These are phyloP conservation scores for Aureobasidium sp. DNA, from an alignment of 2,329 filamentous ascomycete species.

Conservation along the genomic window DNA sequence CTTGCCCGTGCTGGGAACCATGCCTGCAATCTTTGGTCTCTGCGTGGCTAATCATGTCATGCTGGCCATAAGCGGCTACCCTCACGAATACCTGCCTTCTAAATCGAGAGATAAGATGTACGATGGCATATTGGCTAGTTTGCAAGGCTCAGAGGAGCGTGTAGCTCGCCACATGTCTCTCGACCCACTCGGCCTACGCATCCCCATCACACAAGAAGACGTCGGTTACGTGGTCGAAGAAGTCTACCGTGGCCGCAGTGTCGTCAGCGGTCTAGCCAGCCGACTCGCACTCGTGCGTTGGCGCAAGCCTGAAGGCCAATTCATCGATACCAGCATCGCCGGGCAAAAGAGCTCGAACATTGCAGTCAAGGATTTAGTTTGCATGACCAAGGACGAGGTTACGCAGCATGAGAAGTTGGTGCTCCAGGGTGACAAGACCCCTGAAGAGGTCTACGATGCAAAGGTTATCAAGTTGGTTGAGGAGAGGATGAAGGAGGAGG, in stretches of 20 bases:
- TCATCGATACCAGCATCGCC: slow-evolving; percentile 56
- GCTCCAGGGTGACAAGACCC: slow-evolving; percentile 57
- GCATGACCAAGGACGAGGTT: slow-evolving; percentile 90
- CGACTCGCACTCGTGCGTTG: slow-evolving; percentile 74
- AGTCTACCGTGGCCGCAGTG: slow-evolving; percentile 74
- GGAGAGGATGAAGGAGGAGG: slow-evolving; percentile 57
- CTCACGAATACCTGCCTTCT: slow-evolving; percentile 69
- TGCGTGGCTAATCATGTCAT: slow-evolving; percentile 90
- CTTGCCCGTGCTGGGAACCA: slow-evolving; percentile 85
- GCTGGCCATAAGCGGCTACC: slow-evolving; percentile 71
- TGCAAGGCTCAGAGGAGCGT: slow-evolving; percentile 75
- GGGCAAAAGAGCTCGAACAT: slow-evolving; percentile 71
- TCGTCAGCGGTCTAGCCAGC: slow-evolving; percentile 71
- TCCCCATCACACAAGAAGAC: slow-evolving; percentile 71
- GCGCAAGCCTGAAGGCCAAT: slow-evolving; percentile 55
- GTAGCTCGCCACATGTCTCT: slow-evolving; percentile 50
- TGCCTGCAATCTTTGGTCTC: slow-evolving; percentile 94
- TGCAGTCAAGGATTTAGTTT: slow-evolving; percentile 63
- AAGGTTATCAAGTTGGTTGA: slow-evolving; percentile 61
- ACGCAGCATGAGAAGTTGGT: slow-evolving; percentile 71
- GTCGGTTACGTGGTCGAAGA: slow-evolving; percentile 86
- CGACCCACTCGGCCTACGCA: slow-evolving; percentile 62
- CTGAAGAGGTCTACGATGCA: slow-evolving; percentile 66
- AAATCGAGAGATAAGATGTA: slow-evolving; percentile 90
- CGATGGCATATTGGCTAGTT: slow-evolving; percentile 65